These are phyloP conservation scores for Pseudogymnoascus sp. DNA, from an alignment of 2,329 filamentous ascomycete species.

Conservation along the genomic window DNA sequence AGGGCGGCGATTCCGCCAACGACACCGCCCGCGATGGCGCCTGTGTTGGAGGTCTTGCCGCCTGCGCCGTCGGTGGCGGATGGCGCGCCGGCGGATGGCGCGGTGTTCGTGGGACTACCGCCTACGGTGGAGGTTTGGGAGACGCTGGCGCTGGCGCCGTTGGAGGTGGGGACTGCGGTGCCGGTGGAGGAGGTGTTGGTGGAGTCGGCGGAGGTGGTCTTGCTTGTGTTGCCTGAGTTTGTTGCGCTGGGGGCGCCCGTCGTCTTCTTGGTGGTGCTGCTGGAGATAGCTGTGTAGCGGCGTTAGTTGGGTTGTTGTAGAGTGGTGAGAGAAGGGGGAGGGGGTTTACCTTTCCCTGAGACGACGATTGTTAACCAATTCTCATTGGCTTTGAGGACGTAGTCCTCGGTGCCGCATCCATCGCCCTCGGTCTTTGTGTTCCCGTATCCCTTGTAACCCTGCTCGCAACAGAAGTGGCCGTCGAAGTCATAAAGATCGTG, in stretches of 20 bases:
- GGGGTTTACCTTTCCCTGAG: not conserved
- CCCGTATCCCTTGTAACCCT: constrained; percentile 8
- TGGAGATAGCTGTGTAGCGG: not conserved
- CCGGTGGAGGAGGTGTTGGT: not conserved
- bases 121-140: not conserved
- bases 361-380: not conserved
- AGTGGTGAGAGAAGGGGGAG: not conserved
- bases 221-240: not conserved
- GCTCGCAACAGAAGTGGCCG: constrained; percentile 22
- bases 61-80: not conserved
- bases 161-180: not conserved
- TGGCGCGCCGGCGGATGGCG: not conserved
- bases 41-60: not conserved
- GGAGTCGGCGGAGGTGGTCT: not conserved
- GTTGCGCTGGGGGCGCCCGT: not conserved
- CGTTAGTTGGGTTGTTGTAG: not conserved
- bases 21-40: not conserved
- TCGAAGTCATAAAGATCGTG: constrained; percentile 20
- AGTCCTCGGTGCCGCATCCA: constrained; percentile 5
- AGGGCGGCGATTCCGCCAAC: not conserved
- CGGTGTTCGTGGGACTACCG: not conserved
- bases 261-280: not conserved
- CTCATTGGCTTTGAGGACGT: not conserved
- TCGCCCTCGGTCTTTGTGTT: not conserved
- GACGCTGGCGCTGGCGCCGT: not conserved